A percentile compares a stretch with the other conserved stretches of the same genome.
Conservation (phyloP, 768 basidiomycete species). For the Holtermanniella nyarrowii region DNA sequence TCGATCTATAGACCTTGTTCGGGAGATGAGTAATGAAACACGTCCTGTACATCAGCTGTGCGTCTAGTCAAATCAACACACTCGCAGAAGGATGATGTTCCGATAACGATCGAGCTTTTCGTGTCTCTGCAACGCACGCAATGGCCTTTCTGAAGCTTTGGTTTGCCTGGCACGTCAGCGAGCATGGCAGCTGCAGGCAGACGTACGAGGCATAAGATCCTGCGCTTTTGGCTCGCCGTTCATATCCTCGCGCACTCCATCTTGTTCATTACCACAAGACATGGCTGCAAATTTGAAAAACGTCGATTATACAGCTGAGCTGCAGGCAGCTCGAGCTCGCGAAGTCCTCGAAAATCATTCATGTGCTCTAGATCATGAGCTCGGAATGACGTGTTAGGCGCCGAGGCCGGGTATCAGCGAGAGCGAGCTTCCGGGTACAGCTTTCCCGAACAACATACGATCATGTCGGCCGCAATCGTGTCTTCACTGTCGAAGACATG, state of each 20-base stretch:
- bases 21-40: slow-evolving; percentile 8
- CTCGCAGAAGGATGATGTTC: slow-evolving; percentile 30
- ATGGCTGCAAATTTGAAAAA: slow-evolving; percentile 10
- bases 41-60: background rate
- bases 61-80: background rate
- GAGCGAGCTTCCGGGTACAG: background rate
- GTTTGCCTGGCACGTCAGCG: background rate
- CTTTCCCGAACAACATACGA: background rate
- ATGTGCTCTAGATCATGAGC: too few relatives aligned
- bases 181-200: background rate
- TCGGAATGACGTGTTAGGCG: too few relatives aligned
- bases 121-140: slow-evolving; percentile 27
- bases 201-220: slow-evolving; percentile 32
- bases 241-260: slow-evolving; percentile 3
- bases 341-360: too few relatives aligned
- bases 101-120: slow-evolving; percentile 24
- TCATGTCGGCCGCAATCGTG: slow-evolving; percentile 16
- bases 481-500: slow-evolving; percentile 17
- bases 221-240: slow-evolving; percentile 17
- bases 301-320: too few relatives aligned
- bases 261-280: slow-evolving; percentile 31
- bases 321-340: too few relatives aligned
- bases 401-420: too few relatives aligned
- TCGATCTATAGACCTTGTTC: slow-evolving; percentile 6
- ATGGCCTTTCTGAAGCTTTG: slow-evolving; percentile 14